Conservation (phyloP, 2,329 filamentous ascomycete species). For the Stagonosporopsis tanaceti region DNA sequence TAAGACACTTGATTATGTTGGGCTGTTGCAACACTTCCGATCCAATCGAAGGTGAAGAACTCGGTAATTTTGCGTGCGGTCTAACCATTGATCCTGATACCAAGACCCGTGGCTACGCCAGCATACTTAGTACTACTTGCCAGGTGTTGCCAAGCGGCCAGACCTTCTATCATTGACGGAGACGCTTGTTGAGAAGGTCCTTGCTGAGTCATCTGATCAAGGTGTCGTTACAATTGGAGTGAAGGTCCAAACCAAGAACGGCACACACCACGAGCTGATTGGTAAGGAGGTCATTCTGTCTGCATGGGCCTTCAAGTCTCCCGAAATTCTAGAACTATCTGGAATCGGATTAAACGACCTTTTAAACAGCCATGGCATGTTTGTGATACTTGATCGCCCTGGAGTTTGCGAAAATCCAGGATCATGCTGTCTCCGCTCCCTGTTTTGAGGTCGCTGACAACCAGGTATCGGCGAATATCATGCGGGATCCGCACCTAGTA, state of each 20-base stretch:
- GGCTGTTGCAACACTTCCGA: constrained; percentile 24
- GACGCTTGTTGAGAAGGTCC: background rate
- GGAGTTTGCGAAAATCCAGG: constrained; percentile 32
- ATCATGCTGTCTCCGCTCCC: constrained; percentile 26
- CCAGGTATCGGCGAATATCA: constrained; percentile 18
- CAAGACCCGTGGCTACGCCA: constrained; percentile 20
- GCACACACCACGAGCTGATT: constrained; percentile 12
- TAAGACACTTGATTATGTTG: constrained; percentile 14
- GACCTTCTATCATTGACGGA: constrained; percentile 20
- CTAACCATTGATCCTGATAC: constrained; percentile 19
- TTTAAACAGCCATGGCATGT: constrained; percentile 10
- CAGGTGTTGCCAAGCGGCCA: constrained; percentile 11
- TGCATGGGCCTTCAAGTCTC: constrained; percentile 14
- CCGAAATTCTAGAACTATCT: constrained; percentile 17
- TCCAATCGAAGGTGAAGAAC: constrained; percentile 52
- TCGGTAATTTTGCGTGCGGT: constrained; percentile 52
- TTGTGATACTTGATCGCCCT: constrained; percentile 4
- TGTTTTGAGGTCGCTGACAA: constrained; percentile 9
- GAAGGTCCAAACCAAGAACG: constrained; percentile 45
- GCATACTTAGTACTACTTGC: constrained; percentile 19
- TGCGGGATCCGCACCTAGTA: constrained; percentile 33
- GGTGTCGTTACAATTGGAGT: constrained; percentile 20
- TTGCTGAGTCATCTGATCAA: constrained; percentile 2
- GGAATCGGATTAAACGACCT: constrained; percentile 14
- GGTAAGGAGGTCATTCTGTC: constrained; percentile 29